A percentile compares a stretch with the other conserved stretches of the same genome.
phyloP scores from a whole-genome alignment of 1,139 yeast genomes.

The Debaryomyces sp. region DNA sequence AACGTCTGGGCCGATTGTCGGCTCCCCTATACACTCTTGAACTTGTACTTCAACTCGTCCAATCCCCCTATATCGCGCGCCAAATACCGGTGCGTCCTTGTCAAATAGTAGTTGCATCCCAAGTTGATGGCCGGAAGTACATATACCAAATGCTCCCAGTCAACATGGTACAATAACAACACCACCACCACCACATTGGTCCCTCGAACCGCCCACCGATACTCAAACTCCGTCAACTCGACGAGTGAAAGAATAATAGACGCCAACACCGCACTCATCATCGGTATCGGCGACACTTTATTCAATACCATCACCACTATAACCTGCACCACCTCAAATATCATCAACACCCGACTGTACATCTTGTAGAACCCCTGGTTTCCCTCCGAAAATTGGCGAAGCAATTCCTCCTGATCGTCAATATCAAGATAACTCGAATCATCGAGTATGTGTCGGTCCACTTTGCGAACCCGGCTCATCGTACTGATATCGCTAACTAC shows the following conservation, averaged over 20 bases:
- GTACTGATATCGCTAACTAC: background rate
- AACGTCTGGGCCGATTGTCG: background rate
- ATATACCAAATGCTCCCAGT: conserved; percentile 1
- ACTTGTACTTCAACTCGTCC: conserved; percentile 22
- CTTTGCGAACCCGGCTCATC: conserved; percentile 6
- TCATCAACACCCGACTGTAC: conserved; percentile 5
- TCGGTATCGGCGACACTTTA: conserved; percentile 3
- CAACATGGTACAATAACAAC: background rate
- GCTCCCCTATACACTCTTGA: conserved; percentile 21
- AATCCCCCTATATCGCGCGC: conserved; percentile 17
- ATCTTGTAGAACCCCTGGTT: background rate
- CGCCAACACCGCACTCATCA: conserved; percentile 1
- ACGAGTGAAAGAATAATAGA: conserved; percentile 8
- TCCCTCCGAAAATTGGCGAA: background rate
- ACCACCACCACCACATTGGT: conserved; percentile 4
- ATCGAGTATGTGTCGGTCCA: conserved; percentile 8
- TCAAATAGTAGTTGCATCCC: conserved; percentile 15
- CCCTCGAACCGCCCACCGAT: conserved; percentile 9
- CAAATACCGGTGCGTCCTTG: conserved; percentile 15
- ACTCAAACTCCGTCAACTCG: background rate
- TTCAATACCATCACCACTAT: conserved; percentile 4
- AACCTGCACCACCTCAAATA: conserved; percentile 5
- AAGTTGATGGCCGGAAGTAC: conserved; percentile 21
- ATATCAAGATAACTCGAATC: conserved; percentile 5
- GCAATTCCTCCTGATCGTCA: conserved; percentile 9